A percentile compares a stretch with the other conserved stretches of the same genome.
Evolutionary conservation across 352 stramenopile genomes (phyloP).

Genomic region (Pythium myriotylum): DNA sequence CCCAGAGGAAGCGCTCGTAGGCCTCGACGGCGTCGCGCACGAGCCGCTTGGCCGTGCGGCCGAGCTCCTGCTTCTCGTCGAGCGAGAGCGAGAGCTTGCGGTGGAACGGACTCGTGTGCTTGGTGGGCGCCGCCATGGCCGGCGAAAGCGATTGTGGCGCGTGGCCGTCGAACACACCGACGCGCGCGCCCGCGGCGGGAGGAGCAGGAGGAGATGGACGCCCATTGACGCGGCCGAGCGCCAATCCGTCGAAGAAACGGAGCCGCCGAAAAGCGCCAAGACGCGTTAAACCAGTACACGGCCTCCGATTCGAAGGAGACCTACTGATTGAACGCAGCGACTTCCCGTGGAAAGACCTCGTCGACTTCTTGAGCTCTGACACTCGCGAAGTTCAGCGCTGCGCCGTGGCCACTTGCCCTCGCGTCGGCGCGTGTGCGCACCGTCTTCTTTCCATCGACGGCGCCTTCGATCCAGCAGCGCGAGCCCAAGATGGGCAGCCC

Average conservation of each 20-base stretch:
- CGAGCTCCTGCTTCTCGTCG: slow-evolving; percentile 59
- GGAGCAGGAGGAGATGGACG: neutral
- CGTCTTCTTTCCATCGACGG: neutral
- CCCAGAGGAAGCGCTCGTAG: slow-evolving; percentile 54
- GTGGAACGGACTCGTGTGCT: slow-evolving; percentile 53
- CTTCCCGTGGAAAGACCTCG: too few relatives aligned
- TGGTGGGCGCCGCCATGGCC: slow-evolving; percentile 9
- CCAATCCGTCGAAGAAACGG: slow-evolving; percentile 1
- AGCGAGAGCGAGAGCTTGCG: slow-evolving; percentile 43
- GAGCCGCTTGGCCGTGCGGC: slow-evolving; percentile 45
- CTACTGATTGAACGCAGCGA: too few relatives aligned
- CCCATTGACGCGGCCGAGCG: neutral
- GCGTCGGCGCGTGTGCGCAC: neutral
- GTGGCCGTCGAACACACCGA: neutral
- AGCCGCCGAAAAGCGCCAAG: neutral
- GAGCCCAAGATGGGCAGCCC: neutral
- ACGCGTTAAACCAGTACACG: neutral
- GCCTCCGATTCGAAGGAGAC: neutral
- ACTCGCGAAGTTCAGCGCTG: neutral
- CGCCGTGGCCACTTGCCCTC: neutral
- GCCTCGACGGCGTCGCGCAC: slow-evolving; percentile 51
- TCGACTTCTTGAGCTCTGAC: neutral
- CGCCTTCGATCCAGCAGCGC: neutral
- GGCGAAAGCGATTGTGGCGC: neutral
- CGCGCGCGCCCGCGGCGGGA: neutral